phyloP scores from a whole-genome alignment of 1,284 basidiomycete species.

The Ganoderma multipileum region DNA sequence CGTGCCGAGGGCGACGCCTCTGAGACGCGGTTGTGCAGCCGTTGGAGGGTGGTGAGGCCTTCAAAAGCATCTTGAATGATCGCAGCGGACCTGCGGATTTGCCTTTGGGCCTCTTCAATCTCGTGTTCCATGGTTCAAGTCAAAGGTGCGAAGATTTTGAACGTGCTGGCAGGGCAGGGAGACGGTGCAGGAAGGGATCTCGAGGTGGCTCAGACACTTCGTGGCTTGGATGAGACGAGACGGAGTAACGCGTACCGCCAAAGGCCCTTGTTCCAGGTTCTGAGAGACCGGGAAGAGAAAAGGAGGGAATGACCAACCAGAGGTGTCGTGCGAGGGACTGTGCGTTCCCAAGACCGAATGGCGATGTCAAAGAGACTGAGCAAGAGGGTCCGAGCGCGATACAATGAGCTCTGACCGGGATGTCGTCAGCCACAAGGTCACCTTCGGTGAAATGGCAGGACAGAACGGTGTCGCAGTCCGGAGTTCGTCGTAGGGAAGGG shows the following conservation, averaged over 20 bases:
- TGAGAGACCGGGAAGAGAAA: neutral
- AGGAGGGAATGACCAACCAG: neutral
- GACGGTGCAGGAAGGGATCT: neutral
- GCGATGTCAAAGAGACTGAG: neutral
- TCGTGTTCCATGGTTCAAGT: slow-evolving; percentile 22
- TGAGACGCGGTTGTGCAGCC: slow-evolving; percentile 19
- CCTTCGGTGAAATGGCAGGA: neutral
- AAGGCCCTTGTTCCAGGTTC: neutral
- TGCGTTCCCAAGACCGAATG: neutral
- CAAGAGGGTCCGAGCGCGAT: neutral
- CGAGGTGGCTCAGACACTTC: neutral
- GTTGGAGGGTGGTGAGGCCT: slow-evolving; percentile 21
- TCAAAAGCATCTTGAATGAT: slow-evolving; percentile 29
- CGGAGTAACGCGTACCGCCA: neutral
- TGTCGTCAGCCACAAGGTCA: neutral
- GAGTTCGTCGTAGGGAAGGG: slow-evolving; percentile 2
- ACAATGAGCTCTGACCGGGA: neutral
- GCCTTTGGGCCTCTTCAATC: slow-evolving; percentile 28
- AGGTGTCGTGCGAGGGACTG: neutral
- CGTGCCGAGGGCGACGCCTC: slow-evolving; percentile 9
- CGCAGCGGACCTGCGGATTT: slow-evolving; percentile 24
- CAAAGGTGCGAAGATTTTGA: slow-evolving; percentile 3
- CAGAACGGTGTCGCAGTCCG: neutral
- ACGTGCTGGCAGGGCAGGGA: neutral
- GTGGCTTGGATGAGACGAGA: neutral